Evolutionary conservation across 208 protist species (phyloP), one percentile per base, ranked within the genome.

Genomic region (Trypanosoma grayi): DNA sequence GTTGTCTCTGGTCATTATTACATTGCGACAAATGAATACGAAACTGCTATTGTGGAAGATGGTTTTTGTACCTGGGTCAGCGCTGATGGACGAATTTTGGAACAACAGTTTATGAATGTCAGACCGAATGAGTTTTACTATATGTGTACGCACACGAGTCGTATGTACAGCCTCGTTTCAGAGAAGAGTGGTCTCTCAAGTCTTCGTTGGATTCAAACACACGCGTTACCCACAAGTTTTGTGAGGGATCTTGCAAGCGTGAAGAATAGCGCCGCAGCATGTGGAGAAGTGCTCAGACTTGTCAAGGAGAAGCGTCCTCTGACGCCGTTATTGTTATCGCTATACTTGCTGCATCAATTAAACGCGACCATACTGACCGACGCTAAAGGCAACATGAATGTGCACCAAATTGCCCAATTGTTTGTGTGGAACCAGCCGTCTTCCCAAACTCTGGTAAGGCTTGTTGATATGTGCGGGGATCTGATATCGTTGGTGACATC

Each of bases 21-120:
- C 45, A 57, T 85, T 30, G 54, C 88, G 10, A 85, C 75, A 45
- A 92, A 90, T 66, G 61, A 67, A 2, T 83, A 82, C 18, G 89
- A 95, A 69, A 70, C 77, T 39, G 85, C 77, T 28, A 64, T 95
- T 34, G 53, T 95, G 14, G 85, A 93, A 61, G 61, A 74, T 25
- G 72, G 73, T n/a, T 62, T 77, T 30, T 82, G 78, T 2, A 95
- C 89, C n/a, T 95, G 89, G 86, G 73, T 93, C 16, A 61, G 73
- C 48, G 51, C 37, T 28, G 64, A 86, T 40, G 89, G 84, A 13
- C 67, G 55, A 16, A 70, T 94, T 41, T 69, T 92, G 30, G 88
- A 92, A 63, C 85, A 94, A 51, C 53, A 47, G n/a, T 69, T 72
- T 33, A 58, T 74, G 28, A 80, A 78, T 48, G 48, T 90, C 30